Evolutionary conservation across 352 stramenopile species (phyloP).

Genomic region (Phytopythium kandeliae): DNA sequence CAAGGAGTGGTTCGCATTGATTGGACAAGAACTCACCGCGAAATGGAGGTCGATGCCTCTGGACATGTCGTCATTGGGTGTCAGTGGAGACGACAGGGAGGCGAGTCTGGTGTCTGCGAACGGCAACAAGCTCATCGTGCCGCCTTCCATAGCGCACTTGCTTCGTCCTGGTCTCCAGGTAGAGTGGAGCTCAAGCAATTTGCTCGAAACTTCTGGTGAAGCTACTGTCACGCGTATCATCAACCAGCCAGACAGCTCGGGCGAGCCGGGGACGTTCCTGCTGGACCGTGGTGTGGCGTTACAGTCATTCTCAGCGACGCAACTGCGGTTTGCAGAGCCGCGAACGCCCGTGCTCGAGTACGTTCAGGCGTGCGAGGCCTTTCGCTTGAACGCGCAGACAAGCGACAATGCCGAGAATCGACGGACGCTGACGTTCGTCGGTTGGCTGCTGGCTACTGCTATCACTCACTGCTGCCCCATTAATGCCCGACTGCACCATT

Average conservation of each 20-base stretch:
- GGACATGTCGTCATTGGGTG: conserved; percentile 3
- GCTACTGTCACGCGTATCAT: conserved; percentile 33
- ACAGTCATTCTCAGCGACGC: conserved; percentile 28
- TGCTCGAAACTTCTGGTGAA: conserved; percentile 5
- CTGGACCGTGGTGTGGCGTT: conserved; percentile 35
- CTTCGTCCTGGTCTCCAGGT: conserved; percentile 29
- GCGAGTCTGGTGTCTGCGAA: conserved; percentile 27
- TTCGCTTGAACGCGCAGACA: conserved; percentile 49
- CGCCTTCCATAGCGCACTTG: conserved; percentile 9
- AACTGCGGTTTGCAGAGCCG: conserved; percentile 40
- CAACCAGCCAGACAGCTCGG: conserved; percentile 28
- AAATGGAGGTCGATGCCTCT: conserved; percentile 38
- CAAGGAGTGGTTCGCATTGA: conserved; percentile 66
- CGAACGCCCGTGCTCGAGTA: conserved; percentile 40
- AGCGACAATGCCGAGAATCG: conserved; percentile 25
- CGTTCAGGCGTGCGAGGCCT: conserved; percentile 52
- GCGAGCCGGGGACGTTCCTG: conserved; percentile 22
- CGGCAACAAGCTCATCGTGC: conserved; percentile 43
- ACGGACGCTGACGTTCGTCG: conserved; percentile 35
- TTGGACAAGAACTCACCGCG: conserved; percentile 28
- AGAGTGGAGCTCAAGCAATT: conserved; percentile 14
- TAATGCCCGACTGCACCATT: conserved; percentile 29
- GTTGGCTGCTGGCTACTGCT: conserved; percentile 57
- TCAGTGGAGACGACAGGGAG: conserved; percentile 5
- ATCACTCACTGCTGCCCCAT: conserved; percentile 37